phyloP scores from a whole-genome alignment of 345 rosid genomes.

The sweet orange (Citrus sinensis) region DVS_A1.0 CM039168.1:25442001-25442500 shows the following conservation, averaged over 20 bases:
- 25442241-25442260: too few species aligned
- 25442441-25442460: constrained; percentile 16
- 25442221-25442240: too few species aligned
- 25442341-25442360: too few species aligned
- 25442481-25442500: not conserved
- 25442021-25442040: not conserved
- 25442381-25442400: not conserved
- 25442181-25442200: not conserved
- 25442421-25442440: constrained; percentile 6
- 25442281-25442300: too few species aligned
- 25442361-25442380: constrained; percentile 4
- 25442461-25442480: not conserved
- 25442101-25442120: not conserved
- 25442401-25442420: constrained; percentile 25
- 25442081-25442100: not conserved
- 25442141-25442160: constrained; percentile 25
- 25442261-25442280: too few species aligned
- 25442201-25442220: not conserved
- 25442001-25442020: not conserved
- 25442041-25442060: too few species aligned
- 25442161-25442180: not conserved
- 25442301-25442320: too few species aligned
- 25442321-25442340: too few species aligned
- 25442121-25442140: constrained; percentile 17
- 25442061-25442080: not conserved